phyloP scores from a whole-genome alignment of 805 yeast genomes.

The Starmera dryadoides region DNA sequence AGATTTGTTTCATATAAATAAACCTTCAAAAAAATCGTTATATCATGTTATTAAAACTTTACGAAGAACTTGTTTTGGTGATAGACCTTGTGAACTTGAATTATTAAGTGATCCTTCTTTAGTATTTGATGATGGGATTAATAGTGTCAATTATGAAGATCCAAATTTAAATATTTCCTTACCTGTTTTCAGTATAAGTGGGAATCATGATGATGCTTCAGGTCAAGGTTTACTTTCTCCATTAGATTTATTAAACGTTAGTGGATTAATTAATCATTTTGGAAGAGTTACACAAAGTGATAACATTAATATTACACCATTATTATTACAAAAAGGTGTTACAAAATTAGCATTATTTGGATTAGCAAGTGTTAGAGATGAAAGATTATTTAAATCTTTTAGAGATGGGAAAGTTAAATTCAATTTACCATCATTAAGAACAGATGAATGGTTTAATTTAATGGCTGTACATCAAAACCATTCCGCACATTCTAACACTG shows the following conservation, averaged over 20 bases:
- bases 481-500: slow-evolving; percentile 69
- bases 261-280: slow-evolving; percentile 84
- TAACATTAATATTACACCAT: slow-evolving; percentile 64
- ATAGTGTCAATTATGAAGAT: slow-evolving; percentile 81
- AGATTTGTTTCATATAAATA: slow-evolving; percentile 84
- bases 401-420: slow-evolving; percentile 76
- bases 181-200: slow-evolving; percentile 89
- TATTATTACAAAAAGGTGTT: slow-evolving; percentile 73
- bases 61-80: slow-evolving; percentile 71
- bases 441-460: slow-evolving; percentile 73
- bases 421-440: slow-evolving; percentile 52
- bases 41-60: slow-evolving; percentile 74
- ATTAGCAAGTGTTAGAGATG: slow-evolving; percentile 82
- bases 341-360: slow-evolving; percentile 87
- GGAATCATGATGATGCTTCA: slow-evolving; percentile 95
- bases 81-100: slow-evolving; percentile 80
- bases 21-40: slow-evolving; percentile 81
- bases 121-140: slow-evolving; percentile 57
- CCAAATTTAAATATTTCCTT: slow-evolving; percentile 82
- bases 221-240: slow-evolving; percentile 82
- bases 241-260: slow-evolving; percentile 71
- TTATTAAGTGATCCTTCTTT: slow-evolving; percentile 70
- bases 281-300: slow-evolving; percentile 78
- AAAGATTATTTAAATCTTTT: slow-evolving; percentile 75
- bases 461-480: slow-evolving; percentile 92